Evolutionary conservation across 2,329 filamentous ascomycete genomes (phyloP).

Genomic region (Sphaceloma murrayae): DNA sequence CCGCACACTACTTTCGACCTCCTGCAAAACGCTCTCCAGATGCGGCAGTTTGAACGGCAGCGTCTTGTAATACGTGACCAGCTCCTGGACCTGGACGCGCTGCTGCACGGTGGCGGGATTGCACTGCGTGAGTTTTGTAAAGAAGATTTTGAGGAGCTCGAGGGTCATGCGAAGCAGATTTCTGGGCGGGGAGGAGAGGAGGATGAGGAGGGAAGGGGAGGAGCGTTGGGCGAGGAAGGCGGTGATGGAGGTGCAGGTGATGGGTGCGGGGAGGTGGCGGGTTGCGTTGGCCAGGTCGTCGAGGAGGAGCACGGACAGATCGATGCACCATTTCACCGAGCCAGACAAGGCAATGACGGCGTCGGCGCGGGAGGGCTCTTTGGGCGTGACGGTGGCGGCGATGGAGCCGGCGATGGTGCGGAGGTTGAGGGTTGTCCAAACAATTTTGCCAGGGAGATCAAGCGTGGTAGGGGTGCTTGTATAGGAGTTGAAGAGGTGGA

Average conservation of each 20-base stretch:
- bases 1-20: constrained; percentile 58
- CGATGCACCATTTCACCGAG: constrained; percentile 68
- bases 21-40: constrained; percentile 42
- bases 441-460: constrained; percentile 60
- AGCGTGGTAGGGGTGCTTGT: constrained; percentile 49
- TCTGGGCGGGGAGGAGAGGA: constrained; percentile 66
- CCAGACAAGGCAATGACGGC: constrained; percentile 63
- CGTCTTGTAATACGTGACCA: constrained; percentile 27
- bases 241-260: constrained; percentile 18
- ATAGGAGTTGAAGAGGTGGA: constrained; percentile 70
- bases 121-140: constrained; percentile 19
- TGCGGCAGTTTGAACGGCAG: constrained; percentile 38
- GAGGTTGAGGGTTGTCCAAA: constrained; percentile 64
- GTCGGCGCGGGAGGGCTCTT: constrained; percentile 40
- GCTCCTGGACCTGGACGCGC: constrained; percentile 18
- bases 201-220: constrained; percentile 36
- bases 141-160: constrained; percentile 44
- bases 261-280: not conserved
- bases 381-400: constrained; percentile 22
- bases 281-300: constrained; percentile 38
- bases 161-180: constrained; percentile 61
- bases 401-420: constrained; percentile 46
- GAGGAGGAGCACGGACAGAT: constrained; percentile 49
- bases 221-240: constrained; percentile 19
- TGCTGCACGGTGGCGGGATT: constrained; percentile 44